These are phyloP conservation scores for Pythium inflatum DNA, from an alignment of 352 stramenopile species.

Conservation along the genomic window DNA sequence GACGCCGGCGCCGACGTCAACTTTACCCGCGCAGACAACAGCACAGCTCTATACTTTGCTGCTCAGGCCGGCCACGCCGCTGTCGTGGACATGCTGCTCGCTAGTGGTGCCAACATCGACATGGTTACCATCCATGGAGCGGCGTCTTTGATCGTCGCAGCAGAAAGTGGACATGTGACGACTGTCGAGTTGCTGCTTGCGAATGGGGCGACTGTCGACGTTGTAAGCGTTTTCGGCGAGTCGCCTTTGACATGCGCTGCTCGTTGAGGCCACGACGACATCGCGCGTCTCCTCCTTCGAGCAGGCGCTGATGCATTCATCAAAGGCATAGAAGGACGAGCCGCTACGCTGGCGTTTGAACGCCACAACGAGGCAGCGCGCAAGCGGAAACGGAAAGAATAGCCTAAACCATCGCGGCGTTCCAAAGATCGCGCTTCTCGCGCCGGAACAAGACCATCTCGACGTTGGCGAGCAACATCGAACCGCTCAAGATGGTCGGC, in stretches of 20 bases:
- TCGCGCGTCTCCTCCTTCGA: neutral
- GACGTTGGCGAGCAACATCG: no score
- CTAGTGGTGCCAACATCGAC: neutral
- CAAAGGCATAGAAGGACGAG: no score
- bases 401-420: no score
- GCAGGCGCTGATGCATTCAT: neutral
- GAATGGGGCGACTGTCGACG: neutral
- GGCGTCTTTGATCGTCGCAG: neutral
- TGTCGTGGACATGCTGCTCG: neutral
- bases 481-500: no score
- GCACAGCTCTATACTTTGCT: neutral
- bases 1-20: neutral
- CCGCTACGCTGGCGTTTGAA: no score
- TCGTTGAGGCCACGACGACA: no score
- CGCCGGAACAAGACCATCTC: no score
- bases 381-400: no score
- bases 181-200: neutral
- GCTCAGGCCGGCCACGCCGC: neutral
- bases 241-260: no score
- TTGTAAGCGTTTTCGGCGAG: no score
- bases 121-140: neutral
- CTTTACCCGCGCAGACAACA: neutral
- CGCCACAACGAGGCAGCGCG: no score
- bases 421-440: no score
- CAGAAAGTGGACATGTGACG: neutral